phyloP scores from a whole-genome alignment of 2,329 filamentous ascomycete species.

The Pseudopithomyces chartarum region DNA sequence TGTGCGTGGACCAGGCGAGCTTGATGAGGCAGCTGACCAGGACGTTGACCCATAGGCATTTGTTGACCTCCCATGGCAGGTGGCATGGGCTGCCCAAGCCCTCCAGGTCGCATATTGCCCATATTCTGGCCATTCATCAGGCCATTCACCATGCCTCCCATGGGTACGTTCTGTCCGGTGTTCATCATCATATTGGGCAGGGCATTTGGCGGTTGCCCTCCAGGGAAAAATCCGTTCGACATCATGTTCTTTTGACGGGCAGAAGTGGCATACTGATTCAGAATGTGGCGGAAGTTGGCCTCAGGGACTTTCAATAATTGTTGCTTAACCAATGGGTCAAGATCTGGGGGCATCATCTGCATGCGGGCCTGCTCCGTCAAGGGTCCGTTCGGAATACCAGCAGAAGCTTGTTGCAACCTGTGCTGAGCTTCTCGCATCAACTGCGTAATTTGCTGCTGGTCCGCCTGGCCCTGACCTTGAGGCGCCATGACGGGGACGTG shows the following conservation, averaged over 20 bases:
- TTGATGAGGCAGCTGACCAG: constrained; percentile 27
- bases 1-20: constrained; percentile 31
- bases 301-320: constrained; percentile 44
- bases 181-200: constrained; percentile 41
- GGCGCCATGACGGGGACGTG: constrained; percentile 43
- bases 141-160: constrained; percentile 28
- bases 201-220: constrained; percentile 23
- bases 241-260: constrained; percentile 28
- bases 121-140: constrained; percentile 38
- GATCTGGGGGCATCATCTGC: constrained; percentile 36
- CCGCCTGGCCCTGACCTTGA: constrained; percentile 29
- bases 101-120: constrained; percentile 26
- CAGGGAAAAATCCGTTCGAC: constrained; percentile 26
- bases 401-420: constrained; percentile 28
- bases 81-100: constrained; percentile 35
- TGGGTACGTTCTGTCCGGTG: constrained; percentile 27
- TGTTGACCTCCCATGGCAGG: constrained; percentile 28
- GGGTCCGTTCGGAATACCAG: constrained; percentile 31
- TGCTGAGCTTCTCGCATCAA: constrained; percentile 43
- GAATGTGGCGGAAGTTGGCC: constrained; percentile 34
- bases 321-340: constrained; percentile 34
- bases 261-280: constrained; percentile 30
- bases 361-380: constrained; percentile 40
- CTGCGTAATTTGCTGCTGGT: constrained; percentile 32
- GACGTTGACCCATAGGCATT: constrained; percentile 32